Evolutionary conservation across 2,329 filamentous ascomycete genomes (phyloP).

Genomic region (Colletotrichum ledebouriae): DNA sequence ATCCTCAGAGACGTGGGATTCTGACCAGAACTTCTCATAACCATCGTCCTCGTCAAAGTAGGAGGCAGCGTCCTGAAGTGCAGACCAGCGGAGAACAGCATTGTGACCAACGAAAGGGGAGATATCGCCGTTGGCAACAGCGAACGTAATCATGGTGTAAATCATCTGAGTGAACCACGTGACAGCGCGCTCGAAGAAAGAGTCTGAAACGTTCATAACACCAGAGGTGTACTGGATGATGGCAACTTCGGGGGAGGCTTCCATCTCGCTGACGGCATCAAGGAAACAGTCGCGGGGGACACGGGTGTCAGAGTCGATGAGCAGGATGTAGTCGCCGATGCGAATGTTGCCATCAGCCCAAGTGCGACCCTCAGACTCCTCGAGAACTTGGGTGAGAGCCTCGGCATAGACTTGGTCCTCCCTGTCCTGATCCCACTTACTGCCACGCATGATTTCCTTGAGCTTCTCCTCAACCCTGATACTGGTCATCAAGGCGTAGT

Average conservation of each 20-base stretch:
- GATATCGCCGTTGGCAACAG: slow-evolving; percentile 78
- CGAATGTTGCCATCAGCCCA: slow-evolving; percentile 71
- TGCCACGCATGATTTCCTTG: slow-evolving; percentile 55
- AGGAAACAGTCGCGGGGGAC: slow-evolving; percentile 77
- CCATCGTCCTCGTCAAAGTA: slow-evolving; percentile 64
- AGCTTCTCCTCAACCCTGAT: slow-evolving; percentile 69
- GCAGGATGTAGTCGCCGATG: slow-evolving; percentile 72
- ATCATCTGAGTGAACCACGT: slow-evolving; percentile 86
- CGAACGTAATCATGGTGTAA: slow-evolving; percentile 79
- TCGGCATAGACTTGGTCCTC: slow-evolving; percentile 59
- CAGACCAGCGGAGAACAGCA: slow-evolving; percentile 77
- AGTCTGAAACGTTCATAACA: slow-evolving; percentile 81
- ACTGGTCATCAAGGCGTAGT: slow-evolving; percentile 70
- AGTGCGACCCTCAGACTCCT: slow-evolving; percentile 64
- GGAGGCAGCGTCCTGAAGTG: slow-evolving; percentile 53
- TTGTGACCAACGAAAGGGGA: slow-evolving; percentile 85
- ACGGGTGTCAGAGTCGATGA: slow-evolving; percentile 78
- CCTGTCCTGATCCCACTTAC: slow-evolving; percentile 54
- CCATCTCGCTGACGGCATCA: slow-evolving; percentile 80
- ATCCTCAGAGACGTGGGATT: slow-evolving; percentile 81
- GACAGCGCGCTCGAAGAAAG: slow-evolving; percentile 80
- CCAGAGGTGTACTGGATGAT: slow-evolving; percentile 81
- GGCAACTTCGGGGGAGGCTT: slow-evolving; percentile 75
- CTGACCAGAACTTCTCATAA: slow-evolving; percentile 79
- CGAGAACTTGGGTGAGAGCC: slow-evolving; percentile 60